Percentiles rank a stretch among this genome's conserved stretches.
phyloP scores from a whole-genome alignment of 1,284 basidiomycete species.

The Ceratobasidium sp. region DNA sequence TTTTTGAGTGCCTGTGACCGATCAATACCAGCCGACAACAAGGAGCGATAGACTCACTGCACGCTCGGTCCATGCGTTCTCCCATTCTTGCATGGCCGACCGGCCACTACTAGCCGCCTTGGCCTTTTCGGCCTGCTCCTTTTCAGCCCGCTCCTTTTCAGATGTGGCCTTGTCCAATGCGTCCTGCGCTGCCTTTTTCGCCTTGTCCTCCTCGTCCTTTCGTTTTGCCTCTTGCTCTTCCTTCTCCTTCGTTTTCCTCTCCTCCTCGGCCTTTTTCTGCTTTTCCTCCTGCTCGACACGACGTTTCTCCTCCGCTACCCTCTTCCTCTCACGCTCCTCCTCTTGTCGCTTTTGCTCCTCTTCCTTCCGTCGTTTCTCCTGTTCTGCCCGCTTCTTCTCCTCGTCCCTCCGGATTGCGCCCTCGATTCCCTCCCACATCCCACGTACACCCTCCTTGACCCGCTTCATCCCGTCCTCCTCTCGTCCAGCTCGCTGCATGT shows the following conservation, averaged over 20 bases:
- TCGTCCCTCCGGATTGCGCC: conserved; percentile 55
- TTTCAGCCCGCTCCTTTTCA: conserved; percentile 46
- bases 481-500: conserved; percentile 28
- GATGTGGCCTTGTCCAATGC: conserved; percentile 48
- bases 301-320: conserved; percentile 33
- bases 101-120: conserved; percentile 55
- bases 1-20: conserved; percentile 67
- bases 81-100: conserved; percentile 73
- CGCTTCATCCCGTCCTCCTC: conserved; percentile 26
- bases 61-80: conserved; percentile 64
- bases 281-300: conserved; percentile 4
- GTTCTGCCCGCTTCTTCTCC: conserved; percentile 53
- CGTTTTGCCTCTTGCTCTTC: conserved; percentile 29
- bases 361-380: conserved; percentile 32
- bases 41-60: conserved; percentile 12
- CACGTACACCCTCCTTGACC: conserved; percentile 17
- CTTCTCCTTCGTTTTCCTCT: conserved; percentile 28
- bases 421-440: conserved; percentile 25
- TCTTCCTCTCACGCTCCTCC: conserved; percentile 39
- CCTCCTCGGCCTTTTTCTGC: conserved; percentile 17
- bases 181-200: conserved; percentile 52
- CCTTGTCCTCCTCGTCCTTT: conserved; percentile 49
- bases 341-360: conserved; percentile 35
- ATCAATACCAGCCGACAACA: conserved; percentile 34
- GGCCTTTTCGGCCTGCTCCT: conserved; percentile 50